A percentile compares a stretch with the other conserved stretches of the same genome.
These are phyloP conservation scores for Alternaria gansuensis DNA, from an alignment of 2,329 filamentous ascomycete species.

Conservation along the genomic window DNA sequence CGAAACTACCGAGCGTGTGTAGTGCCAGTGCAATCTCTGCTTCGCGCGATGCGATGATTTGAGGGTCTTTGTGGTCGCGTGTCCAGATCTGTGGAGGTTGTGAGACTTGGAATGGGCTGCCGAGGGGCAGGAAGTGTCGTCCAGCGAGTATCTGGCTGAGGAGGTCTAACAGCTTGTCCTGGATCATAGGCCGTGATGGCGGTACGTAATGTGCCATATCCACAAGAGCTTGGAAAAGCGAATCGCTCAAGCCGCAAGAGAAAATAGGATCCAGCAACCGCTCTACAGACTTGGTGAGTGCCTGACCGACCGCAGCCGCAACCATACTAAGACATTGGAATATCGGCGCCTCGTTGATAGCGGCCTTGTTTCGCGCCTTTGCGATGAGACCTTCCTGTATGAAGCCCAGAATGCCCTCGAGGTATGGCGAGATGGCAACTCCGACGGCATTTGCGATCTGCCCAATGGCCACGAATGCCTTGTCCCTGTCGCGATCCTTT, in stretches of 20 bases:
- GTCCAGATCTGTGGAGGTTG: constrained; percentile 82
- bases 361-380: constrained; percentile 71
- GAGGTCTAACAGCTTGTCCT: constrained; percentile 93
- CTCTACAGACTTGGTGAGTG: constrained; percentile 98
- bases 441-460: constrained; percentile 97
- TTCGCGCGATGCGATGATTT: constrained; percentile 80
- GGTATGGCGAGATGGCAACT: constrained; percentile 91
- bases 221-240: constrained; percentile 91
- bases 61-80: constrained; percentile 85
- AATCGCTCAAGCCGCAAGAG: constrained; percentile 91
- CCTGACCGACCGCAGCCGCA: constrained; percentile 93
- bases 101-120: constrained; percentile 87
- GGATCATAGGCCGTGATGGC: constrained; percentile 89
- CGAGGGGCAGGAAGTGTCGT: constrained; percentile 89
- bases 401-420: constrained; percentile 92
- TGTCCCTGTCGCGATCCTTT: constrained; percentile 87
- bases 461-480: constrained; percentile 94
- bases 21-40: constrained; percentile 91
- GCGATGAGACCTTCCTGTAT: constrained; percentile 89
- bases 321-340: constrained; percentile 98
- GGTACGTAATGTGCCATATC: constrained; percentile 99
- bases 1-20: constrained; percentile 96
- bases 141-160: constrained; percentile 93
- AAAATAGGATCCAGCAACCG: constrained; percentile 95
- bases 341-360: constrained; percentile 73